Percentiles rank a stretch among this genome's conserved stretches.
These are phyloP conservation scores for Neoarthrinium moseri DNA, from an alignment of 2,329 filamentous ascomycete species.

Conservation along the genomic window DNA sequence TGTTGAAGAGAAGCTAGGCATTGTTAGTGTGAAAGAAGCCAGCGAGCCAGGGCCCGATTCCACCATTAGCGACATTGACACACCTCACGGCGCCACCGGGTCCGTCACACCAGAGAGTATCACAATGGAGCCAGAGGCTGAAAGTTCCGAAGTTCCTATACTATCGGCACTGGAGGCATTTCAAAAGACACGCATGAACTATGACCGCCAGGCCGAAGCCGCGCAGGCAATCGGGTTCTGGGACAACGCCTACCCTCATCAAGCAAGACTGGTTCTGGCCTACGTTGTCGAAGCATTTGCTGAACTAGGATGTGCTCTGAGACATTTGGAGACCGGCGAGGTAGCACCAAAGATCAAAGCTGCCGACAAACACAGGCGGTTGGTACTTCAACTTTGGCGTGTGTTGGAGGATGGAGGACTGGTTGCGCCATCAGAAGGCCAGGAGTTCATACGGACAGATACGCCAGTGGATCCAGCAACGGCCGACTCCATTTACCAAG, in stretches of 20 bases:
- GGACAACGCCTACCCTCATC: constrained; percentile 22
- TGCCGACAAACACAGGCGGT: constrained; percentile 20
- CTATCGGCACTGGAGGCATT: constrained; percentile 5
- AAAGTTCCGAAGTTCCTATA: no score
- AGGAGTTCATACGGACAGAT: constrained; percentile 3
- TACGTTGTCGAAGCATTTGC: constrained; percentile 32
- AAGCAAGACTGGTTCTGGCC: constrained; percentile 26
- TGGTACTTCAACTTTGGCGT: constrained; percentile 22
- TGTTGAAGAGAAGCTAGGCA: constrained; percentile 12
- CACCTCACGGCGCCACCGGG: neutral
- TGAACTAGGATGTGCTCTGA: constrained; percentile 25
- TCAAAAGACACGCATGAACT: neutral
- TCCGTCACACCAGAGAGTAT: neutral
- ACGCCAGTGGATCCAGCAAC: constrained; percentile 8
- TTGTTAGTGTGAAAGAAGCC: neutral
- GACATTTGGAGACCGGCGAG: constrained; percentile 15
- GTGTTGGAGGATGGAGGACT: constrained; percentile 29
- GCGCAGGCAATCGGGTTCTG: constrained; percentile 21
- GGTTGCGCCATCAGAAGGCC: neutral
- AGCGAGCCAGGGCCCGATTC: neutral
- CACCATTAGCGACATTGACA: neutral
- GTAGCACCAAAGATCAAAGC: constrained; percentile 15
- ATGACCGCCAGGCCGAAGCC: neutral
- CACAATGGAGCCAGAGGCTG: no score
- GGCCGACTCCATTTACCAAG: constrained; percentile 12